These are phyloP conservation scores for Helianthus annuus DNA, from an alignment of 129 eudicot genomes.

Conservation along the genomic window HanXRQr2.0-SUNRISE NC_035435.2:10356324-10356823, in stretches of 20 bases:
- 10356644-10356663: constrained; percentile 76
- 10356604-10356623: constrained; percentile 93
- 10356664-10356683: constrained; percentile 65
- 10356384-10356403: constrained; percentile 9
- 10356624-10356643: constrained; percentile 73
- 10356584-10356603: constrained; percentile 69
- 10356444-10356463: constrained; percentile 34
- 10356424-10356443: constrained; percentile 67
- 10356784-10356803: no score
- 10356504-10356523: constrained; percentile 68
- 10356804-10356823: no score
- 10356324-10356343: constrained; percentile 49
- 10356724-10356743: constrained; percentile 69
- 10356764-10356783: constrained; percentile 34
- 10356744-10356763: constrained; percentile 95
- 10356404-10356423: constrained; percentile 59
- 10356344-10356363: constrained; percentile 38
- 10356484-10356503: constrained; percentile 58
- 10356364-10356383: neutral
- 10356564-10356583: constrained; percentile 79
- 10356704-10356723: constrained; percentile 70
- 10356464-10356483: constrained; percentile 38
- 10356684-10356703: constrained; percentile 88
- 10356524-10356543: neutral
- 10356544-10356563: constrained; percentile 47